Evolutionary conservation across 768 basidiomycete genomes (phyloP).

Genomic region (Kwoniella heveanensis): DNA sequence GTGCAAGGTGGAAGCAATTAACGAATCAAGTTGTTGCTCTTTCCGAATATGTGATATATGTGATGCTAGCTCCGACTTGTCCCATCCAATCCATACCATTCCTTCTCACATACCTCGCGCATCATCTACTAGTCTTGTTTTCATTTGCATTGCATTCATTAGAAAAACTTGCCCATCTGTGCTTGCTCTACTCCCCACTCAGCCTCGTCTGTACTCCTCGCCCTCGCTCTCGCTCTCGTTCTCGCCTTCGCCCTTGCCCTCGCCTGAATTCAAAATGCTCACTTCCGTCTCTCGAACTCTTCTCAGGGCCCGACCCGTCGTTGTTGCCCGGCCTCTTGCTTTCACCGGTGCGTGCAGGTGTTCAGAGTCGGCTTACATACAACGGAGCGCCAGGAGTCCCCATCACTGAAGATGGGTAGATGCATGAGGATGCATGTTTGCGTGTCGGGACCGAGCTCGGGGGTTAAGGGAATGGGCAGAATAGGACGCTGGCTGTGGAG

Average conservation of each 20-base stretch:
- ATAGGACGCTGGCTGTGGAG: too few relatives aligned
- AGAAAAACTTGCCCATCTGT: background rate
- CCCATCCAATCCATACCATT: slow-evolving; percentile 8
- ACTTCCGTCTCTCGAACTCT: slow-evolving; percentile 34
- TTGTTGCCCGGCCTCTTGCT: slow-evolving; percentile 28
- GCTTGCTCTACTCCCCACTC: slow-evolving; percentile 23
- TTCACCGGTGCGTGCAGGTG: slow-evolving; percentile 25
- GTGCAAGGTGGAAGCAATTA: background rate
- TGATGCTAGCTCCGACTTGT: slow-evolving; percentile 12
- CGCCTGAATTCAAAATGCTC: slow-evolving; percentile 31
- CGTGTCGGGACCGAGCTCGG: too few relatives aligned
- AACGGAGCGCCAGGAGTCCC: background rate
- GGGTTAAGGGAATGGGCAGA: too few relatives aligned
- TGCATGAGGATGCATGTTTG: too few relatives aligned
- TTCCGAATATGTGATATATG: background rate
- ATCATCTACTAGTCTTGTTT: background rate
- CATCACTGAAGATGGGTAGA: too few relatives aligned
- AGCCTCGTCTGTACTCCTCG: slow-evolving; percentile 1
- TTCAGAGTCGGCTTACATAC: too few relatives aligned
- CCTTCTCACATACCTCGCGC: background rate
- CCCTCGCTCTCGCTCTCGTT: too few relatives aligned
- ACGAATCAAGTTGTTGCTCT: slow-evolving; percentile 6
- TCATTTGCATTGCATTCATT: background rate
- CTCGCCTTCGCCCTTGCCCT: too few relatives aligned
- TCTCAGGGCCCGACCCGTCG: slow-evolving; percentile 28